Evolutionary conservation across 805 yeast species (phyloP), one percentile per base, ranked within the genome.

Genomic region (Barnettozyma vustinii): DNA sequence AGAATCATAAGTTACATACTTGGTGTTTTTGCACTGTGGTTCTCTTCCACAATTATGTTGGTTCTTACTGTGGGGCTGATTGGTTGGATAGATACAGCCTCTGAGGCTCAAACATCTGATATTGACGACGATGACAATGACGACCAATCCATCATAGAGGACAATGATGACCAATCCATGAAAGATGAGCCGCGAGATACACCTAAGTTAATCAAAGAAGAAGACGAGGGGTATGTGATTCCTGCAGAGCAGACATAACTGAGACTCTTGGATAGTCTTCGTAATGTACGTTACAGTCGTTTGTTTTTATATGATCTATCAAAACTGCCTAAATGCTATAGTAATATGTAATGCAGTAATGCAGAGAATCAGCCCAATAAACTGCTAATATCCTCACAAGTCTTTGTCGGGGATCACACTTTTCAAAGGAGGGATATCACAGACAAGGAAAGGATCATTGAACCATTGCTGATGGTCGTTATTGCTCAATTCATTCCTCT

Each of bases 1-100:
- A 55, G 57, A 48, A 35, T 47, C 1, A 9, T 59, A 5, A 57
- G 62, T n/a, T 61, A 61, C 36, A 9, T 55, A 13, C 4, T 58
- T 12, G 63, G 63, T 8, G 45, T 48, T 5, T 39, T 45, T 0
- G 21, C 42, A 2, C 46, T 61, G 7, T 61, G 65, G 65, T 13
- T 37, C 3, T 40, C 48, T 9, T 51, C 64, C 16, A 44, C 57
- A 1, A 13, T 40, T 2, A 48, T 49, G 1, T 16, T 61, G 12
- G 36, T 57, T 3, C 26, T 36, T 3, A 59, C 62, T 2, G 47
- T 61, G n/a, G 52, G 35, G 7, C 19, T 44, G 4, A 19, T 40
- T 20, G 51, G 51, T 51, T 26, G 50, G 53, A n/a, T 50, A 52
- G 27, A 57, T 54, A 7, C 27, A 42, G 16, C 23, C 35, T 47